Evolutionary conservation across 1,284 basidiomycete genomes (phyloP).

Genomic region (Trichosporon sp.): DNA sequence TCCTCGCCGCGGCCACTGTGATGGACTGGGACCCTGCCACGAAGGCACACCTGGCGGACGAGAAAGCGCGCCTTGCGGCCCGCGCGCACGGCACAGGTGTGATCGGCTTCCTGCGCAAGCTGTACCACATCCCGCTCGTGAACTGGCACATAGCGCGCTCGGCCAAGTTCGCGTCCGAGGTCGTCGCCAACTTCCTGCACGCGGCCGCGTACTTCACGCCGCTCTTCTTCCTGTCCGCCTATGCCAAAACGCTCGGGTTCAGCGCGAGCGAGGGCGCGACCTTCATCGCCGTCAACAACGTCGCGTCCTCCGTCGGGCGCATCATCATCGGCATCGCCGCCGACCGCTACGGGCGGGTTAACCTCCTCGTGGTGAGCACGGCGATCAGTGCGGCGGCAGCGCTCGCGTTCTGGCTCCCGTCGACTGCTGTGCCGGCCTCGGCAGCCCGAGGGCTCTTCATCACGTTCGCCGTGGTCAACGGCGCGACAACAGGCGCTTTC

Average conservation of each 20-base stretch:
- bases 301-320: slow-evolving; percentile 35
- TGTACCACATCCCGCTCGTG: slow-evolving; percentile 24
- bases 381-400: slow-evolving; percentile 28
- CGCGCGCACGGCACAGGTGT: neutral
- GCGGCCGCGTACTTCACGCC: slow-evolving; percentile 31
- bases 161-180: slow-evolving; percentile 20
- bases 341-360: slow-evolving; percentile 38
- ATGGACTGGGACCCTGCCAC: slow-evolving; percentile 26
- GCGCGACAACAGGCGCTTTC: slow-evolving; percentile 24
- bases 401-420: slow-evolving; percentile 31
- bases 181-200: slow-evolving; percentile 21
- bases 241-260: slow-evolving; percentile 26
- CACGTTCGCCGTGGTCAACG: slow-evolving; percentile 27
- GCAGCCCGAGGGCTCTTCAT: slow-evolving; percentile 25
- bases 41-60: slow-evolving; percentile 14
- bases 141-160: slow-evolving; percentile 26
- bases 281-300: slow-evolving; percentile 31
- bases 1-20: slow-evolving; percentile 13
- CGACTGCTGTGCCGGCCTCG: slow-evolving; percentile 9
- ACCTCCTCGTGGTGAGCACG: slow-evolving; percentile 37
- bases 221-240: slow-evolving; percentile 32
- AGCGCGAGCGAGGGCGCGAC: slow-evolving; percentile 22
- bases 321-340: slow-evolving; percentile 39
- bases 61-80: slow-evolving; percentile 1
- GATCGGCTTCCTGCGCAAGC: neutral